Evolutionary conservation across 2,329 filamentous ascomycete genomes (phyloP).

Genomic region (Paraphaeosphaeria sporulosa): DNA sequence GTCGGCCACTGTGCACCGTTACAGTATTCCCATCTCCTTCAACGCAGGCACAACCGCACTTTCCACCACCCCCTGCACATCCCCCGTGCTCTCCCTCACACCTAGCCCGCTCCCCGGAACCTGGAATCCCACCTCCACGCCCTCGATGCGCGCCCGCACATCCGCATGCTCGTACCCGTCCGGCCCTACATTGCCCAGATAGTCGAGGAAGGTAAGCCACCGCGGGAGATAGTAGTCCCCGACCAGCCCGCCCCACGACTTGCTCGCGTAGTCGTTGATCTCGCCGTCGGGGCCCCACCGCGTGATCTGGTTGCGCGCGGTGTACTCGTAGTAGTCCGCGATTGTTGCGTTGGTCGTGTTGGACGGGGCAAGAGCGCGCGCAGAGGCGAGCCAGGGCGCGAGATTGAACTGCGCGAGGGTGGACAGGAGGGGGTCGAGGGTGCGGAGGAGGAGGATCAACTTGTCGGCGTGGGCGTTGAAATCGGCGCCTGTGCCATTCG

Average conservation of each 20-base stretch:
- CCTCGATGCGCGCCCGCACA: slow-evolving; percentile 21
- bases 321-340: slow-evolving; percentile 53
- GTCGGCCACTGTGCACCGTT: background rate
- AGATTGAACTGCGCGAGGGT: slow-evolving; percentile 55
- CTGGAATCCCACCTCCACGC: slow-evolving; percentile 25
- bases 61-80: slow-evolving; percentile 23
- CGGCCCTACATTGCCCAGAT: slow-evolving; percentile 34
- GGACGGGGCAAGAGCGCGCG: slow-evolving; percentile 30
- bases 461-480: slow-evolving; percentile 14
- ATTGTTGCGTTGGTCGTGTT: slow-evolving; percentile 47
- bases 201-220: slow-evolving; percentile 57
- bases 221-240: slow-evolving; percentile 56
- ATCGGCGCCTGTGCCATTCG: slow-evolving; percentile 31
- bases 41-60: slow-evolving; percentile 18
- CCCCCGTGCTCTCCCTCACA: background rate
- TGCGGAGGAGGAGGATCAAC: slow-evolving; percentile 27
- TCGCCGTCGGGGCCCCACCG: slow-evolving; percentile 59
- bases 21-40: slow-evolving; percentile 11
- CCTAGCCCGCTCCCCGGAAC: slow-evolving; percentile 9
- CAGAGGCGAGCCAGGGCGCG: slow-evolving; percentile 51
- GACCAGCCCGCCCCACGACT: slow-evolving; percentile 59
- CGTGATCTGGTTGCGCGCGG: slow-evolving; percentile 61
- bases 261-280: slow-evolving; percentile 60
- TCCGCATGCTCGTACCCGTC: slow-evolving; percentile 17
- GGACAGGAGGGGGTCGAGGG: slow-evolving; percentile 53